Evolutionary conservation across 768 basidiomycete genomes (phyloP).

Genomic region (Lentinula detonsa): DNA sequence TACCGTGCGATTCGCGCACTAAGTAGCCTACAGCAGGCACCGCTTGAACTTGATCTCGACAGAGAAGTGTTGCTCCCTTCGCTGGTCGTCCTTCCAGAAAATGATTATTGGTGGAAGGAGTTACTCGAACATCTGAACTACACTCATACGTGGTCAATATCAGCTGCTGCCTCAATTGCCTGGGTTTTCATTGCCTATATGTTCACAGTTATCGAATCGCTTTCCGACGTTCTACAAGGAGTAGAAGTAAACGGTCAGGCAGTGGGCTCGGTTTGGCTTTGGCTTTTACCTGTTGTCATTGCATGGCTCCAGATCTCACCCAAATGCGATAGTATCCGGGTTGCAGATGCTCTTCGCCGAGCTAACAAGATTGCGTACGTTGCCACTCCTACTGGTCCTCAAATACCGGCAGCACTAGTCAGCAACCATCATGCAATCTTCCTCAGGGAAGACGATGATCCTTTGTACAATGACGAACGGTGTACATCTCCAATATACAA

Average conservation of each 20-base stretch:
- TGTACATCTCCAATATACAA: conserved; percentile 17
- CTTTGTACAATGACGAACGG: conserved; percentile 12
- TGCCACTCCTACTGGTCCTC: conserved; percentile 10
- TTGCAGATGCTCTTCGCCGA: conserved; percentile 20
- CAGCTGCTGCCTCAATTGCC: conserved; percentile 30
- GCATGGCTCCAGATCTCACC: conserved; percentile 37
- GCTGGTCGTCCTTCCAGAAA: conserved; percentile 33
- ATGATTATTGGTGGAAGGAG: conserved; percentile 36
- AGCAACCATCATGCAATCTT: conserved; percentile 4
- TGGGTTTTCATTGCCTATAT: conserved; percentile 41
- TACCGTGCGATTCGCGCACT: conserved; percentile 26
- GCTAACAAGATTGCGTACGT: conserved; percentile 23
- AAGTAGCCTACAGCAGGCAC: conserved; percentile 35
- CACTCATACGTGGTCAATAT: conserved; percentile 32
- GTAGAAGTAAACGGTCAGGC: conserved; percentile 26
- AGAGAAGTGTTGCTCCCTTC: conserved; percentile 26
- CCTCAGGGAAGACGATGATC: neutral
- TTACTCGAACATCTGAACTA: conserved; percentile 26
- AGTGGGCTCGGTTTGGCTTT: conserved; percentile 35
- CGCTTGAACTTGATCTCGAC: conserved; percentile 23
- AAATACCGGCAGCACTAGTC: neutral
- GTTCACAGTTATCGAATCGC: conserved; percentile 31
- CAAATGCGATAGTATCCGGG: conserved; percentile 26
- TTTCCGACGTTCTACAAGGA: conserved; percentile 11
- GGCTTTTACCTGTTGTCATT: conserved; percentile 33